Evolutionary conservation across 768 basidiomycete genomes (phyloP), one percentile per base, ranked within the genome.

Genomic region (Termitomyces sp.): DNA sequence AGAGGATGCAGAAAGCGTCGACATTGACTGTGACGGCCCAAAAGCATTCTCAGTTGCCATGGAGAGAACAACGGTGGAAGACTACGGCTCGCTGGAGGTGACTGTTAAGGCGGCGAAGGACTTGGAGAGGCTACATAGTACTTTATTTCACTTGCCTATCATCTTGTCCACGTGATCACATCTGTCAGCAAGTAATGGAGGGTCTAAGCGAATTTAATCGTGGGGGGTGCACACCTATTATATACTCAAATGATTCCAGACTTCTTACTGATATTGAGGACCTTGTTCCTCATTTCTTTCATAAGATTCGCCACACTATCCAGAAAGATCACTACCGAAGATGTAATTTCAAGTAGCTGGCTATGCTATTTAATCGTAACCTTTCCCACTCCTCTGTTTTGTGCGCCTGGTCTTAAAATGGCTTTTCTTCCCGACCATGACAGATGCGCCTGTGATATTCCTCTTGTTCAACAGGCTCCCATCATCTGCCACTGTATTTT

Each of bases 341-440:
- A n/a, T n/a, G n/a, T n/a, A n/a, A n/a, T n/a, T n/a, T 26, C 4
- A 26, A 30, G 30, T 35, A 35, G 33, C 33, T 35, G 13, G 10
- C 30, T 30, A 30, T 30, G 7, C 35, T 26, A 9, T 32, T 49
- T 22, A 73, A 69, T 97, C 96, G 65, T 98, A 98, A 24, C 96
- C 96, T 66, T 84, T 88, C 14, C 96, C 96, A 67, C 92, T 94
- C 60, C 96, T 78, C 71, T 95, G 90, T 74, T 98, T 98, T 49
- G 82, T 82, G 49, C 86, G 74, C 67, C 89, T 87, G 72, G 79
- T 73, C 68, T 87, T 89, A 73, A 93, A 97, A 76, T 93, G 90
- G 62, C 85, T 86, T 68, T 92, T 94, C 76, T 95, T 96, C 16
- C 81, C 83, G 75, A 77, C 24, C 30, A 24, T 54, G 73, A 74